Conservation (phyloP, 371 early-diverging fungal genomes). For the Mucor sp. region DNA sequence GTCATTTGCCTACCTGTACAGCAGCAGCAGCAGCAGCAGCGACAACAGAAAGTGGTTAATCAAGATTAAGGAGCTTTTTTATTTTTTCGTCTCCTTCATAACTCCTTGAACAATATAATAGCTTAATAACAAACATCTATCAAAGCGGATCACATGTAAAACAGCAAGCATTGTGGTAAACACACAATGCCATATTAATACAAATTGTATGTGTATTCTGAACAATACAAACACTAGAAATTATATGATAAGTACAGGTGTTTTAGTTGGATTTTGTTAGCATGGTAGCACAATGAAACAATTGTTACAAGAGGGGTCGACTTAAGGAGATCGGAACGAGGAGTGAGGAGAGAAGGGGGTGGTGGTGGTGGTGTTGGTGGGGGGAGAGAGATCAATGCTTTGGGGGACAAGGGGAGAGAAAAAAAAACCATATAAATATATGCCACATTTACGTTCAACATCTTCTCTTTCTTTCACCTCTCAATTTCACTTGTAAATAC, state of each 20-base stretch:
- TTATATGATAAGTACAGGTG: background rate
- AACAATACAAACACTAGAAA: background rate
- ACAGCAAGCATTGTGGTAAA: background rate
- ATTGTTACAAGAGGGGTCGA: background rate
- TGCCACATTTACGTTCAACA: background rate
- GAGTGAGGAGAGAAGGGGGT: background rate
- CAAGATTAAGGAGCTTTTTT: background rate
- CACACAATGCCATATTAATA: background rate
- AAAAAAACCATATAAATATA: background rate
- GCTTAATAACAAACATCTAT: background rate
- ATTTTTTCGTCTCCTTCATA: background rate
- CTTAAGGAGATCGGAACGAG: background rate
- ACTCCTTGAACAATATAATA: background rate
- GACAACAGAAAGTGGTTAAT: background rate
- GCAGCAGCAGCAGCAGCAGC: background rate
- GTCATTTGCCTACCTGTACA: background rate
- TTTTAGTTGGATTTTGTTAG: background rate
- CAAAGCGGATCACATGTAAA: background rate
- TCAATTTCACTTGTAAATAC: background rate
- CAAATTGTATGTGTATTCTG: background rate
- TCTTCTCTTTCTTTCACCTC: constrained; percentile 4
- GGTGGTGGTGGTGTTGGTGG: too few relatives aligned
- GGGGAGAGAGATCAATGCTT: background rate
- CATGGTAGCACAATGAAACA: constrained; percentile 1
- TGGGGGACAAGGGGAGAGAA: background rate